phyloP scores from a whole-genome alignment of 2,329 filamentous ascomycete species.

The Pseudonectria foliicola region DNA sequence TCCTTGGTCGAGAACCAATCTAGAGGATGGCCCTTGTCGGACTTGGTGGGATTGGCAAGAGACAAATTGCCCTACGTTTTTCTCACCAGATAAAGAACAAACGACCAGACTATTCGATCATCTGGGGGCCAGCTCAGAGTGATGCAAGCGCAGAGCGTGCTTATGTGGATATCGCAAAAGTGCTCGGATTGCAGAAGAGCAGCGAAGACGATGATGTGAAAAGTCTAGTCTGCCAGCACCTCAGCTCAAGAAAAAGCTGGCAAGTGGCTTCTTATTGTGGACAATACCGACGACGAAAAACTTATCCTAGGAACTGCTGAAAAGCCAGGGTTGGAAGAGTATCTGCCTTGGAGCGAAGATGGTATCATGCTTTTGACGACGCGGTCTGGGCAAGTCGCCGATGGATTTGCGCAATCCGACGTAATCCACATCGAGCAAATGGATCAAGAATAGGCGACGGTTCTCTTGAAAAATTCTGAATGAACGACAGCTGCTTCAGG shows the following conservation, averaged over 20 bases:
- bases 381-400: constrained; percentile 23
- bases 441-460: constrained; percentile 18
- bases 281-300: constrained; percentile 32
- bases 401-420: constrained; percentile 17
- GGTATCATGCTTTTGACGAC: constrained; percentile 29
- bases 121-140: constrained; percentile 33
- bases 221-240: constrained; percentile 45
- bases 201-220: constrained; percentile 47
- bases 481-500: constrained; percentile 8
- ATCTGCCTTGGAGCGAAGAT: constrained; percentile 23
- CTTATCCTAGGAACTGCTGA: constrained; percentile 13
- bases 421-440: constrained; percentile 24
- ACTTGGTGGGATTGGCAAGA: constrained; percentile 33
- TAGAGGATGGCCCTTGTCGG: constrained; percentile 21
- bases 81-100: constrained; percentile 27
- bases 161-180: constrained; percentile 24
- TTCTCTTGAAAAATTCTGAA: constrained; percentile 21
- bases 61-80: constrained; percentile 30
- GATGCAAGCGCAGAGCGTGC: constrained; percentile 28
- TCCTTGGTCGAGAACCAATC: constrained; percentile 15
- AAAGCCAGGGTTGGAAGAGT: constrained; percentile 15
- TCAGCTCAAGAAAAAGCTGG: constrained; percentile 16
- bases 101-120: constrained; percentile 26
- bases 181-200: constrained; percentile 31
- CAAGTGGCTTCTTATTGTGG: constrained; percentile 30